phyloP scores from a whole-genome alignment of 176 grass and related monocot species.

The Guadua angustifolia region DNA sequence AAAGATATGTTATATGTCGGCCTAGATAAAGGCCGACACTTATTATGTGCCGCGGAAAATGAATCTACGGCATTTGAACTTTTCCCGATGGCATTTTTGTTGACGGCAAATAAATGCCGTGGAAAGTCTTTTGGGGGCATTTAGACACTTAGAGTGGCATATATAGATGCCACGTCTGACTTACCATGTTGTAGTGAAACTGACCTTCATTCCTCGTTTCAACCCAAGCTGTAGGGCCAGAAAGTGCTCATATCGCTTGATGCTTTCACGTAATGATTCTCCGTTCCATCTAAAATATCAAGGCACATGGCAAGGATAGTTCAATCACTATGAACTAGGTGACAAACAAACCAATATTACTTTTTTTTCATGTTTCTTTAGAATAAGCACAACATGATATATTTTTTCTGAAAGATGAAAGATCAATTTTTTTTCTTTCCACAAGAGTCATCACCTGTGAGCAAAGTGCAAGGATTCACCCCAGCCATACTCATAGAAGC shows the following conservation, averaged over 20 bases:
- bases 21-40: too few species aligned
- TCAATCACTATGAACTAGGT: background rate
- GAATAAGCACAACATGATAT: background rate
- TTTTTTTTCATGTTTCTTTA: background rate
- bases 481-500: constrained; percentile 99
- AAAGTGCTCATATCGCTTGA: constrained; percentile 93
- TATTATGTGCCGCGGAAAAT: too few species aligned
- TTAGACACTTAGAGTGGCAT: too few species aligned
- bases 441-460: constrained; percentile 68
- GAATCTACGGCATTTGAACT: too few species aligned
- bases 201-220: constrained; percentile 92
- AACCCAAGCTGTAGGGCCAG: constrained; percentile 89
- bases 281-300: constrained; percentile 78
- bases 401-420: too few species aligned
- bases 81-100: too few species aligned
- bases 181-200: too few species aligned
- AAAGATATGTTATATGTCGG: too few species aligned
- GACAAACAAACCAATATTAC: background rate
- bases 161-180: too few species aligned
- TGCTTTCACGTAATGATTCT: constrained; percentile 91
- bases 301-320: constrained; percentile 10
- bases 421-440: too few species aligned
- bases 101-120: too few species aligned
- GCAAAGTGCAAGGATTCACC: constrained; percentile 99
- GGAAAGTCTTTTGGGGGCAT: too few species aligned